These are phyloP conservation scores for Neonectria ditissima DNA, from an alignment of 2,329 filamentous ascomycete species.

Conservation along the genomic window DNA sequence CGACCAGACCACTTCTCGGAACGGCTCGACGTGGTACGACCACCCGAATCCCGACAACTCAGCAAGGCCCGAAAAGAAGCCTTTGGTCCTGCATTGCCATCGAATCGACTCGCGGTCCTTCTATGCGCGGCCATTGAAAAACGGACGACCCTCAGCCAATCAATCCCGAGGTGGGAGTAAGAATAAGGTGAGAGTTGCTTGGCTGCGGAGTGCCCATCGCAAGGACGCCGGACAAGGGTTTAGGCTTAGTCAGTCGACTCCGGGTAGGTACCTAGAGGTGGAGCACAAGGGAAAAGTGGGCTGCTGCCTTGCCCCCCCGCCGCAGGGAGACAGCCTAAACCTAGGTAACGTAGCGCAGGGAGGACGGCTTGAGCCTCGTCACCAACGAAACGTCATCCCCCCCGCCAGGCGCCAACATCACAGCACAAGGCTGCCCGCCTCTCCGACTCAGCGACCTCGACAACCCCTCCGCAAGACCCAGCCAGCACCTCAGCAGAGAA, in stretches of 20 bases:
- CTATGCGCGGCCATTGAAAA: slow-evolving; percentile 9
- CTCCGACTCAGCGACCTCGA: not conserved
- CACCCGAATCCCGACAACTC: not conserved
- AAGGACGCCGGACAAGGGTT: not conserved
- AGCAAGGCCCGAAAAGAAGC: slow-evolving; percentile 3
- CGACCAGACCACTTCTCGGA: not conserved
- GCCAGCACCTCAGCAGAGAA: not conserved
- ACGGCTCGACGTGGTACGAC: not conserved
- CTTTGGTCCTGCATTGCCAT: slow-evolving; percentile 3
- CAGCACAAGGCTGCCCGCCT: not conserved
- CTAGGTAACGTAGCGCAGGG: not conserved
- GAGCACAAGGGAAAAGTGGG: slow-evolving; percentile 12
- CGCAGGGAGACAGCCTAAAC: slow-evolving; percentile 7
- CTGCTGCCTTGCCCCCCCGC: slow-evolving; percentile 17
- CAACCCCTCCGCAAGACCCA: not conserved
- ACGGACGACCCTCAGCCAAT: slow-evolving; percentile 12
- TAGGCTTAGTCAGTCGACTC: slow-evolving; percentile 17
- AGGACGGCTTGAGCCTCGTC: slow-evolving; percentile 17
- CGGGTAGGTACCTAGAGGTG: not conserved
- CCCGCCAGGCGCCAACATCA: slow-evolving; percentile 37
- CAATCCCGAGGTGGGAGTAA: slow-evolving; percentile 9
- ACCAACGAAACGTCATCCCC: slow-evolving; percentile 43
- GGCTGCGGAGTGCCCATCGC: not conserved
- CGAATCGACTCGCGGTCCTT: slow-evolving; percentile 19
- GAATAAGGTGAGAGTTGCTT: slow-evolving; percentile 5